These are phyloP conservation scores for Macadamia integrifolia DNA, from an alignment of 164 flowering plant species.

Conservation along the genomic window DNA sequence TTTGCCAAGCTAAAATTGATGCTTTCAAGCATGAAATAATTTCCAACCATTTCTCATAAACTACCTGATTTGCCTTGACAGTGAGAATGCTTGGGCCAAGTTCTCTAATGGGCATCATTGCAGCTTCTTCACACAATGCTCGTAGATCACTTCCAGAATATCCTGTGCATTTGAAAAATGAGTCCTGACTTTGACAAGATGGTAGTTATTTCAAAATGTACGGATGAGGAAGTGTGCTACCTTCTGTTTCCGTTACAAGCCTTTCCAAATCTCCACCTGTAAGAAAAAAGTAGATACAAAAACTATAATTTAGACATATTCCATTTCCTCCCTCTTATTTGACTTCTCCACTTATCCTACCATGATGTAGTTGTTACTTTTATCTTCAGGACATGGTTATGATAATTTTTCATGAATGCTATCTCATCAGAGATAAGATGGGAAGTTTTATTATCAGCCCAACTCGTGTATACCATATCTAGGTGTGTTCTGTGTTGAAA, in stretches of 20 bases:
- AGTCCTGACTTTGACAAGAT: background rate
- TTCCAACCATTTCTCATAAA: background rate
- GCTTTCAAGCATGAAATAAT: background rate
- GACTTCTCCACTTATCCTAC: background rate
- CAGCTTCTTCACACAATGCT: conserved; percentile 98
- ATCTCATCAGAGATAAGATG: no score
- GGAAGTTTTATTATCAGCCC: no score
- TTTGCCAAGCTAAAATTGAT: conserved; percentile 1
- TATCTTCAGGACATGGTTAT: background rate
- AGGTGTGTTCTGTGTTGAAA: no score
- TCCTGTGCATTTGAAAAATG: conserved; percentile 36
- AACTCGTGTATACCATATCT: no score
- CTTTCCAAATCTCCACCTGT: conserved; percentile 77
- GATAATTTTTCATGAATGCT: no score
- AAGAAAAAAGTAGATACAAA: conserved; percentile 11
- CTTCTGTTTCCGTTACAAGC: conserved; percentile 81
- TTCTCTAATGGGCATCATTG: conserved; percentile 98
- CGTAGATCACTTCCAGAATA: conserved; percentile 98
- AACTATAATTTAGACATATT: no score
- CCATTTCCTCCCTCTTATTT: background rate
- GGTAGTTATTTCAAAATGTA: background rate
- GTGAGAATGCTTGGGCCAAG: conserved; percentile 85
- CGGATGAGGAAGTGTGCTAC: conserved; percentile 29
- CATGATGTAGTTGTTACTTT: background rate
- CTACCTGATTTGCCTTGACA: conserved; percentile 79